A percentile compares a stretch with the other conserved stretches of the same genome.
phyloP scores from a whole-genome alignment of 116 monocot genomes.

The Papilionanthe hybrid region DNA sequence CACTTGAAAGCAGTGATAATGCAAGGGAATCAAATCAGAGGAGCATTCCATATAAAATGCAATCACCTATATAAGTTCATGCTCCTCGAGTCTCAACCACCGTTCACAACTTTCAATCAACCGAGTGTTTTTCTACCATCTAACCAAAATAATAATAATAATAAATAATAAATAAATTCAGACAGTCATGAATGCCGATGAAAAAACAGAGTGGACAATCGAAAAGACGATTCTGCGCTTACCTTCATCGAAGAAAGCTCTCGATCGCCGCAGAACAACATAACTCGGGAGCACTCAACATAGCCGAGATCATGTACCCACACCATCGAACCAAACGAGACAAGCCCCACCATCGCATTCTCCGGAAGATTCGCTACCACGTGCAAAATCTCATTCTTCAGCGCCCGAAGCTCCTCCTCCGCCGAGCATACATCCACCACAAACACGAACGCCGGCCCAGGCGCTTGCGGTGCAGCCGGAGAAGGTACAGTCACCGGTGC shows the following conservation, averaged over 20 bases:
- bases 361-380: conserved; percentile 74
- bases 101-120: not conserved
- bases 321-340: conserved; percentile 79
- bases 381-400: conserved; percentile 71
- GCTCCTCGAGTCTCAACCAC: not conserved
- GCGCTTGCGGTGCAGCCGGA: not conserved
- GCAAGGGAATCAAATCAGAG: no score
- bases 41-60: no score
- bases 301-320: conserved; percentile 77
- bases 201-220: not conserved
- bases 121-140: not conserved
- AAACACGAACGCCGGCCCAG: conserved; percentile 50
- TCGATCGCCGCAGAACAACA: conserved; percentile 63
- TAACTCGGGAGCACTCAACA: conserved; percentile 51
- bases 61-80: no score
- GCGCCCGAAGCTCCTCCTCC: conserved; percentile 49
- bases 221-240: not conserved
- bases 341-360: conserved; percentile 59
- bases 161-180: no score
- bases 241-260: conserved; percentile 72
- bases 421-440: conserved; percentile 53
- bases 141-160: not conserved
- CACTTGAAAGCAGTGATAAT: no score
- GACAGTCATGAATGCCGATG: not conserved
- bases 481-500: conserved; percentile 7